Evolutionary conservation across 202 grass and related monocot species (phyloP).

Genomic region (Hordeum pubiflorum): DNA sequence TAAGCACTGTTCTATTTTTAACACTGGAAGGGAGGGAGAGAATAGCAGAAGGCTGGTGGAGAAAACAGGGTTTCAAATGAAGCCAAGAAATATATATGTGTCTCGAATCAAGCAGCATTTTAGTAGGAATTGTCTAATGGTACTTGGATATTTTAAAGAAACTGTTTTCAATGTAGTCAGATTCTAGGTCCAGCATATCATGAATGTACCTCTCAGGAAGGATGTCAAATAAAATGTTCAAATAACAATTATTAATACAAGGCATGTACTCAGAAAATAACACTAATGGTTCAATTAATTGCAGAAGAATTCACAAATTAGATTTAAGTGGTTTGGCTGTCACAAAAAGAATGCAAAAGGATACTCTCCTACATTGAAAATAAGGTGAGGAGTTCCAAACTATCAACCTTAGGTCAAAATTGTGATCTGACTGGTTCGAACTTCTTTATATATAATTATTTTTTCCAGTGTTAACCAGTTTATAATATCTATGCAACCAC

Average conservation of each 20-base stretch:
- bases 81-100: background rate
- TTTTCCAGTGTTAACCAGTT: background rate
- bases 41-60: background rate
- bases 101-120: background rate
- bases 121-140: background rate
- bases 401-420: background rate
- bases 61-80: background rate
- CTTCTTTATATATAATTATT: background rate
- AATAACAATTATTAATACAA: slow-evolving; percentile 2
- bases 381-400: background rate
- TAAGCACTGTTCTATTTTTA: background rate
- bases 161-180: background rate
- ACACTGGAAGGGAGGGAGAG: background rate
- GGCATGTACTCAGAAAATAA: background rate
- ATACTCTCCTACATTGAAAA: background rate
- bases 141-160: background rate
- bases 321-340: background rate
- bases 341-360: background rate
- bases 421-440: background rate
- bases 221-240: background rate
- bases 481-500: background rate
- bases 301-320: background rate
- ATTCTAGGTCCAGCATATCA: background rate
- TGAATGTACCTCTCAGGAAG: background rate
- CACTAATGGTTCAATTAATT: background rate